Evolutionary conservation across 495 filamentous ascomycete species (phyloP), one percentile per base, ranked within the genome.

Genomic region (Collariella sp.): DNA sequence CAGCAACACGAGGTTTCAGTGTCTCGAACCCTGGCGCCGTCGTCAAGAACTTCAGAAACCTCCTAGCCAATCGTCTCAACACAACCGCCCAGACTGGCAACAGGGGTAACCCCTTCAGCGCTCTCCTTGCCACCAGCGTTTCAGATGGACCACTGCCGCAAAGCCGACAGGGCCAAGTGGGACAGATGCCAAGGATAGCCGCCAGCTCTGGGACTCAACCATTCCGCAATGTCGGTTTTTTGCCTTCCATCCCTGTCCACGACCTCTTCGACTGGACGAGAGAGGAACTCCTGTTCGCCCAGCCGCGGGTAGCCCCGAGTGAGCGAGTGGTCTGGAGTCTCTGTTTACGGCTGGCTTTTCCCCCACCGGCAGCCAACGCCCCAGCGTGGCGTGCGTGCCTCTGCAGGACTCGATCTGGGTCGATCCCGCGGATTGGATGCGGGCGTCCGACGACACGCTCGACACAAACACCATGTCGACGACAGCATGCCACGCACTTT

Each of bases 81-180:
- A 49, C 35, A 49, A 42, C 43, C 56, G 52, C 56, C 58, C 52
- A 50, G 52, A 35, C 13, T 36, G 57, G 58, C 15, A 49, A 31
- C 44, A 56, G 41, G 58, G 49, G 43, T 46, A 26, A 16, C 44
- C 35, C 46, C 35, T 36, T 50, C 54, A 38, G 41, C 52, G 35
- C 52, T 46, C 31, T 16, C 39, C 20, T 52, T 51, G 54, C 57
- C 60, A 49, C 60, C 56, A 57, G 35, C 18, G 65, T 67, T 67
- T 67, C 65, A 67, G 59, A 50, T 43, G 24, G 5, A 20, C 34
- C 46, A 29, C 53, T 42, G 49, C 20, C 12, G 34, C 12, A 34
- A 12, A 22, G 18, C 26, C 26, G 26, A 31, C 26, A 31, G 26
- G 35, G 40, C 5, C 33, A 52, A 29, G 50, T 33, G 31, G 26